Base-by-base conservation (phyloP, 306 rosid genomes). In the Acacia melanoxylon region DNA sequence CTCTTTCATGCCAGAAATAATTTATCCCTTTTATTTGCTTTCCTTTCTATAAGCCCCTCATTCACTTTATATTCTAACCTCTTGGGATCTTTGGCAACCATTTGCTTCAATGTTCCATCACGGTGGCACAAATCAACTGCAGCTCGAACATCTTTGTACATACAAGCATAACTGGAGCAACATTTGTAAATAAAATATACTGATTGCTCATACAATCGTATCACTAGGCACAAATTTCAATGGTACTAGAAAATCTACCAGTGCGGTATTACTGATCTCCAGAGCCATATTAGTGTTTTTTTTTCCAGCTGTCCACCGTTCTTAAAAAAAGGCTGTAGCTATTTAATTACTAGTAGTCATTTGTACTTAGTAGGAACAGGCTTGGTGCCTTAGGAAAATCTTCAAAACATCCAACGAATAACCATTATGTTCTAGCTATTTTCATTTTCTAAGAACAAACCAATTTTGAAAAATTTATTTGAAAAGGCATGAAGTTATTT, bases 111-210 rank as follows among this genome's bases (percentile, higher is more conserved):
- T 58, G 99, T 95, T 84, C 99, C 99, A 81, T 95, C 99, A 27
- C 98, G 99, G 83, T 95, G 98, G 82, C 99, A 95, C 89, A 95
- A 84, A 86, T 95, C 99, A 86, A 95, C 97, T 20, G 99, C 99
- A 76, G 98, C 99, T 86, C 99, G 91, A 83, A 95, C 96, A 92
- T 95, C 99, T 92, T 88, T 93, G 88, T 95, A 95, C 87, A 95
- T 92, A 35, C 87, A 88, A 81, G 97, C 88, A 75, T 93, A 95
- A 73, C 99, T 95, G 89, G 80, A 79, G 85, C 75, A 74, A 80
- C 19, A 78, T 62, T 58, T 15, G 71, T 45, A 42, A 48, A 29
- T 58, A 61, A 62, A 62, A 82, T 52, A 76, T 19, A 48, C 31
- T 37, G 33, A 72, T 62, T 31, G 52, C 79, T 51, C 44, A 25